phyloP scores from a whole-genome alignment of 345 rosid genomes.

The Lumnitzera littorea region DNA sequence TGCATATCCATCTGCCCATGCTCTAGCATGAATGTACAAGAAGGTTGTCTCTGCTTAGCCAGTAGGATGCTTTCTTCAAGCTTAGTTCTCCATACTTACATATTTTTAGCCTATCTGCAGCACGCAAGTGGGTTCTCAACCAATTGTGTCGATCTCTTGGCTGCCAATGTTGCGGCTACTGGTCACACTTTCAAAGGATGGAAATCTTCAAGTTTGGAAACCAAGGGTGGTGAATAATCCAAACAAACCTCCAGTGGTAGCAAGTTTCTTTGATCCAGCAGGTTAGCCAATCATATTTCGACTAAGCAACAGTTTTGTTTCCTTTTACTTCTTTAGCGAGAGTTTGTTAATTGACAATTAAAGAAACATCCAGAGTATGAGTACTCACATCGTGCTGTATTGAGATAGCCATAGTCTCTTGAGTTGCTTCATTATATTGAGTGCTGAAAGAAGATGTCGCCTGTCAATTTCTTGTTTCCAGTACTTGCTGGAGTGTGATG shows the following conservation, averaged over 20 bases:
- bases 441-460: no score
- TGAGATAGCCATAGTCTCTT: no score
- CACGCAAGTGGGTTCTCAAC: conserved; percentile 89
- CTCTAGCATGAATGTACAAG: no score
- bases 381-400: no score
- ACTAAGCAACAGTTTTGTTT: background rate
- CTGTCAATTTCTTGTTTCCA: no score
- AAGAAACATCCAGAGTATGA: background rate
- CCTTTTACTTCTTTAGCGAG: background rate
- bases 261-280: conserved; percentile 90
- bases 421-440: no score
- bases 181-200: conserved; percentile 86
- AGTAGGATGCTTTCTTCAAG: no score
- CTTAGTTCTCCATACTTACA: no score
- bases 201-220: conserved; percentile 91
- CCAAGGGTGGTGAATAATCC: conserved; percentile 72
- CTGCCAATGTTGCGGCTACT: conserved; percentile 71
- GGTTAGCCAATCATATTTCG: conserved; percentile 30
- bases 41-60: no score
- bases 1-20: no score
- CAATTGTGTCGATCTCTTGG: conserved; percentile 88
- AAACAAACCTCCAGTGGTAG: conserved; percentile 84
- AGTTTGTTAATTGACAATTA: background rate
- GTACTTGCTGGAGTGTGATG: no score
- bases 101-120: conserved; percentile 27